Evolutionary conservation across 768 basidiomycete species (phyloP).

Genomic region (Trametes cingulata): DNA sequence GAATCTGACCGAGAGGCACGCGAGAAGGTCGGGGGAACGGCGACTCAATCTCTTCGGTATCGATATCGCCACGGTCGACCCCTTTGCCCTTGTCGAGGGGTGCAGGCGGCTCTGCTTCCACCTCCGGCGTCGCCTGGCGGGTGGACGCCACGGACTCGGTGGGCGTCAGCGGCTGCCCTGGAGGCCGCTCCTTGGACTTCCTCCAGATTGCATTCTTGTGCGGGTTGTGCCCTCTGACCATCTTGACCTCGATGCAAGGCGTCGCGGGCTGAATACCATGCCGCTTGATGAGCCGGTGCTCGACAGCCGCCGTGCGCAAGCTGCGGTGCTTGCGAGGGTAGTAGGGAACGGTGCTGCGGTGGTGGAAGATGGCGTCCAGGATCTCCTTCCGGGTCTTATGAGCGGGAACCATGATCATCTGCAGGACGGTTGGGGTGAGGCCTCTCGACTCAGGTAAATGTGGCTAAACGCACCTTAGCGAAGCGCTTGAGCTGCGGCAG

Average conservation of each 20-base stretch:
- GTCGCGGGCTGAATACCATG: not conserved
- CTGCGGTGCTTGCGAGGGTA: not conserved
- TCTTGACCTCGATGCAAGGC: not conserved
- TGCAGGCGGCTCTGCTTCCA: not conserved
- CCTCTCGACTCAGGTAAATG: too few species aligned
- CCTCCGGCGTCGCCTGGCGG: too few species aligned
- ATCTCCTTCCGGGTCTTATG: not conserved
- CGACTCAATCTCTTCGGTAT: not conserved
- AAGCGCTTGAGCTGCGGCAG: not conserved
- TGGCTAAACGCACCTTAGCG: not conserved
- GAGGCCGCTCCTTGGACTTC: not conserved
- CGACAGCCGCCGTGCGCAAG: not conserved
- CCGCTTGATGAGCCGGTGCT: not conserved
- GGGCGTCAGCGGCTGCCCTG: too few species aligned
- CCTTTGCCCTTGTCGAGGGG: slow-evolving; percentile 7
- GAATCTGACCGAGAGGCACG: not conserved
- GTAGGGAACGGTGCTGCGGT: not conserved
- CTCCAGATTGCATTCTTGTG: not conserved
- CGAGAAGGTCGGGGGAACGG: not conserved
- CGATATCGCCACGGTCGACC: not conserved
- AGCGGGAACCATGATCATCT: slow-evolving; percentile 1
- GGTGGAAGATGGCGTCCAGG: not conserved
- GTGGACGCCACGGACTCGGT: too few species aligned
- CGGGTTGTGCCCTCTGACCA: not conserved
- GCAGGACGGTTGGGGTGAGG: not conserved